Percentiles rank a stretch among this genome's conserved stretches.
phyloP scores from a whole-genome alignment of 2,329 filamentous ascomycete genomes.

The Ceratocystis alfenasii region DNA sequence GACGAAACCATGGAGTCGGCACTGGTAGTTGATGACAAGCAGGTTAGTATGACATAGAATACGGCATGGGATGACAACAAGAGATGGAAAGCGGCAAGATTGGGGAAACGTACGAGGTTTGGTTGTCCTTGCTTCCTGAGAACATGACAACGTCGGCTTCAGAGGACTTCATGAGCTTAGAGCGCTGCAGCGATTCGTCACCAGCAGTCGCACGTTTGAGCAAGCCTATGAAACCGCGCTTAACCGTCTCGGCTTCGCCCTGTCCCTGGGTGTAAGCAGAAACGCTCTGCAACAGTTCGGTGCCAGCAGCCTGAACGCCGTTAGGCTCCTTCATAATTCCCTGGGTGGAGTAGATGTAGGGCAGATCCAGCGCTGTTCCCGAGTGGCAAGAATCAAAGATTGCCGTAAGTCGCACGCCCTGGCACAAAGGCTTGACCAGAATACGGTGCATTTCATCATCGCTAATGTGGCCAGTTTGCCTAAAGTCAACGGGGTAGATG shows the following conservation, averaged over 20 bases:
- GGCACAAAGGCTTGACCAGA: slow-evolving; percentile 47
- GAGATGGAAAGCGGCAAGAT: slow-evolving; percentile 22
- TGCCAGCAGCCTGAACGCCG: slow-evolving; percentile 54
- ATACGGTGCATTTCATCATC: slow-evolving; percentile 74
- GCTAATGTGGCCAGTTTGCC: slow-evolving; percentile 66
- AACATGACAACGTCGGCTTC: slow-evolving; percentile 96
- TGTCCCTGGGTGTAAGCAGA: slow-evolving; percentile 36
- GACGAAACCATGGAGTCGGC: slow-evolving; percentile 85
- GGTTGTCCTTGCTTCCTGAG: slow-evolving; percentile 90
- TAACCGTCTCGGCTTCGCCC: slow-evolving; percentile 27
- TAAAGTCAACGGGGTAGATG: slow-evolving; percentile 73
- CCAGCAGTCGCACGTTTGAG: slow-evolving; percentile 52
- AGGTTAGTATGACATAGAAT: not conserved
- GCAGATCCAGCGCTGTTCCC: slow-evolving; percentile 52
- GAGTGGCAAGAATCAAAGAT: slow-evolving; percentile 58
- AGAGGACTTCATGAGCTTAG: slow-evolving; percentile 79
- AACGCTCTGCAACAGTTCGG: slow-evolving; percentile 49
- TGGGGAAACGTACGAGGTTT: slow-evolving; percentile 64
- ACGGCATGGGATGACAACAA: slow-evolving; percentile 11
- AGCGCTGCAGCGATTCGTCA: slow-evolving; percentile 67
- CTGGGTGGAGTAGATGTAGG: slow-evolving; percentile 58
- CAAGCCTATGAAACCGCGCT: slow-evolving; percentile 55
- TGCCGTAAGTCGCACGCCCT: slow-evolving; percentile 47
- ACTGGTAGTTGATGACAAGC: slow-evolving; percentile 34
- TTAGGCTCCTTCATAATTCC: slow-evolving; percentile 58